phyloP scores from a whole-genome alignment of 2,329 filamentous ascomycete species.

The Penicillium sp. region DNA sequence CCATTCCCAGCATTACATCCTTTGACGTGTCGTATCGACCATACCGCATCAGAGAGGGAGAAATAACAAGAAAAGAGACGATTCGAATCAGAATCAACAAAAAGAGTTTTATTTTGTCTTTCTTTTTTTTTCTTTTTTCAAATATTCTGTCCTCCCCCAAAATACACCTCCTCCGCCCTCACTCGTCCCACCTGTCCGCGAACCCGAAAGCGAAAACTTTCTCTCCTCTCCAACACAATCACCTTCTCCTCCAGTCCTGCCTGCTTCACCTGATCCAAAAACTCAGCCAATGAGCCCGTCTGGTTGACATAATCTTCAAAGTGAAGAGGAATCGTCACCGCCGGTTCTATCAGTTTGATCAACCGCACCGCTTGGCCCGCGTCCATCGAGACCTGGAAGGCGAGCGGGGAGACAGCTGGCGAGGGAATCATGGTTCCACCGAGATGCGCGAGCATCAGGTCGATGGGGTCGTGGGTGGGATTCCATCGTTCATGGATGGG shows the following conservation, averaged over 20 bases:
- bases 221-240: slow-evolving; percentile 5
- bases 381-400: slow-evolving; percentile 68
- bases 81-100: no score
- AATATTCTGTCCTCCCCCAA: background rate
- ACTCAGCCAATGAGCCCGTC: slow-evolving; percentile 53
- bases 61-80: no score
- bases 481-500: slow-evolving; percentile 53
- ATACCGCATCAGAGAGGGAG: no score
- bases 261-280: slow-evolving; percentile 51
- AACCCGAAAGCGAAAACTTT: background rate
- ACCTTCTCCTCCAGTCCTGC: slow-evolving; percentile 38
- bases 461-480: slow-evolving; percentile 46
- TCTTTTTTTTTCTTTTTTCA: background rate
- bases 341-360: slow-evolving; percentile 54
- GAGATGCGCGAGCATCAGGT: slow-evolving; percentile 62
- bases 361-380: slow-evolving; percentile 56
- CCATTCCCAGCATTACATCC: no score
- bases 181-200: background rate
- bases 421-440: slow-evolving; percentile 61
- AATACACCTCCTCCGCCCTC: background rate
- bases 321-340: slow-evolving; percentile 59
- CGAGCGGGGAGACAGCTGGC: slow-evolving; percentile 53
- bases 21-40: no score
- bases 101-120: background rate
- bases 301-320: slow-evolving; percentile 62